Conservation (phyloP, 306 rosid genomes). For the Echinosophora koreensis region DNA sequence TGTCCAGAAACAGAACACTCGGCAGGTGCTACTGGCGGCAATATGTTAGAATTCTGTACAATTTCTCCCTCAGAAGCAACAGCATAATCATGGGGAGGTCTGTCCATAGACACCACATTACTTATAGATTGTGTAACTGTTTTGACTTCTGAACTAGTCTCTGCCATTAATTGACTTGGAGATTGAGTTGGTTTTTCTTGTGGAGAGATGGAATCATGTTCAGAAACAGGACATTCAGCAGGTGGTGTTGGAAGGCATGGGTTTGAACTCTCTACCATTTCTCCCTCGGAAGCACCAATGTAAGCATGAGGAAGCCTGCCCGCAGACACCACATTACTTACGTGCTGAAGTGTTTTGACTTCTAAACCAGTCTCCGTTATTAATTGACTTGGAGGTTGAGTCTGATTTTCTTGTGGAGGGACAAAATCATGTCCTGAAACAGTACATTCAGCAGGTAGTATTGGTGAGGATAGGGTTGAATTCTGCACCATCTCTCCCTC, state of each 20-base stretch:
- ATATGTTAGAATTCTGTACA: slow-evolving; percentile 46
- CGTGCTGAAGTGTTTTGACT: slow-evolving; percentile 47
- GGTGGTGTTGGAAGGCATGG: slow-evolving; percentile 47
- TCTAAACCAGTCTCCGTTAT: slow-evolving; percentile 55
- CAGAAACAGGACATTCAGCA: slow-evolving; percentile 45
- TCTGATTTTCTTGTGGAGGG: slow-evolving; percentile 39
- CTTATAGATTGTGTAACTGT: slow-evolving; percentile 43
- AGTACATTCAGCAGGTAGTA: slow-evolving; percentile 45
- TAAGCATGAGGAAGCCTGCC: slow-evolving; percentile 50
- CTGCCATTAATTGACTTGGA: slow-evolving; percentile 48
- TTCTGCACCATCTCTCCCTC: slow-evolving; percentile 55
- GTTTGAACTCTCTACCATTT: slow-evolving; percentile 47
- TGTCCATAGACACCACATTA: slow-evolving; percentile 44
- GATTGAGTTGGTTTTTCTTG: slow-evolving; percentile 49
- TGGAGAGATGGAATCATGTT: slow-evolving; percentile 47
- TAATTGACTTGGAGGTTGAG: slow-evolving; percentile 51
- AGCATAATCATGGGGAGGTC: slow-evolving; percentile 41
- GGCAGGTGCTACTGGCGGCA: slow-evolving; percentile 42
- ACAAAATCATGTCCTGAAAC: slow-evolving; percentile 46
- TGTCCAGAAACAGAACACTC: slow-evolving; percentile 45
- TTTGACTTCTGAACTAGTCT: slow-evolving; percentile 55
- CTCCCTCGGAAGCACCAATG: slow-evolving; percentile 54
- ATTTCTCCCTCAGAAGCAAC: slow-evolving; percentile 57
- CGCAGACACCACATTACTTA: slow-evolving; percentile 38
- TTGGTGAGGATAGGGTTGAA: slow-evolving; percentile 50